phyloP scores from a whole-genome alignment of 148 eudicot species.

The Chenopodium quinoa region DNA sequence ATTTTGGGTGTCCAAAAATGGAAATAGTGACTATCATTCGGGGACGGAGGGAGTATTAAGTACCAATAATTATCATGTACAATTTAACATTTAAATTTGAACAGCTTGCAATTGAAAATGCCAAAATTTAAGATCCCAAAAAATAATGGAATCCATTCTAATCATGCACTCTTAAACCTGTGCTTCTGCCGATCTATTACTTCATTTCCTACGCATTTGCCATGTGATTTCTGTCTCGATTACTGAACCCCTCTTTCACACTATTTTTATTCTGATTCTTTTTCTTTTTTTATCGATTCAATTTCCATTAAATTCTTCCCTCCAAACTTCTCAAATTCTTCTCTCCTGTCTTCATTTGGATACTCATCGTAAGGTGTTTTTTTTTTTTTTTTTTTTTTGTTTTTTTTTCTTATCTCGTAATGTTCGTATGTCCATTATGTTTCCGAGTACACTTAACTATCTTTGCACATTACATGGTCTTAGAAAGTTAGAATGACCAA shows the following conservation, averaged over 20 bases:
- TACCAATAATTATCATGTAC: conserved; percentile 6
- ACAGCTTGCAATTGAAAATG: conserved; percentile 4
- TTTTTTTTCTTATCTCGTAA: neutral
- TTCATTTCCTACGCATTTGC: conserved; percentile 34
- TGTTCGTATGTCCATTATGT: neutral
- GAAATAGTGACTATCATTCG: no score
- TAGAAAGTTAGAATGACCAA: neutral
- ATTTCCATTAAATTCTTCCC: conserved; percentile 5
- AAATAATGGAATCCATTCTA: neutral
- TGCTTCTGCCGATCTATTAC: conserved; percentile 20
- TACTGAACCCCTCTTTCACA: conserved; percentile 17
- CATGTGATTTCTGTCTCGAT: conserved; percentile 52
- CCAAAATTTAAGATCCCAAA: conserved; percentile 9
- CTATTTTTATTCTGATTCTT: conserved; percentile 5
- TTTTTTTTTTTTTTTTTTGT: neutral
- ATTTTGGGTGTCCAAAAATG: no score
- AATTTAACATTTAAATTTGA: conserved; percentile 1
- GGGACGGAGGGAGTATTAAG: no score
- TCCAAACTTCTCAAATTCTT: conserved; percentile 15
- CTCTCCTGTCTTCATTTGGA: conserved; percentile 14
- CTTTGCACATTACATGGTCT: neutral
- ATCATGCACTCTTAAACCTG: conserved; percentile 2
- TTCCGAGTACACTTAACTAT: neutral
- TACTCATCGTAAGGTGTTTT: conserved; percentile 8
- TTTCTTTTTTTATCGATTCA: conserved; percentile 7